These are phyloP conservation scores for Coemansia sp. DNA, from an alignment of 192 early-diverging fungal species.

Conservation along the genomic window DNA sequence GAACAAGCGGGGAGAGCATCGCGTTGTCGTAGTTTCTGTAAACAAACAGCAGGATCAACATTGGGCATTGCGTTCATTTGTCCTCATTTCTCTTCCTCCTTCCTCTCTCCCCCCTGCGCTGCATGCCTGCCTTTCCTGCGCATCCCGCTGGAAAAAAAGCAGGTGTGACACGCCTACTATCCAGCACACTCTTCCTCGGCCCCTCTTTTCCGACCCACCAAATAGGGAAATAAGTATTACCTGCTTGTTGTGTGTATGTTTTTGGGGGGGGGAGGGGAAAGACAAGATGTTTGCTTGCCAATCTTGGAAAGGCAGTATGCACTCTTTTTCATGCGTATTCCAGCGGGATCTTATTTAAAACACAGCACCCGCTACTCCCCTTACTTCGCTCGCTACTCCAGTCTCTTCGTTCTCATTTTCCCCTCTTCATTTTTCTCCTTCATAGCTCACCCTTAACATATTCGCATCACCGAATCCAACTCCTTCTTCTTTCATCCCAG, in stretches of 20 bases:
- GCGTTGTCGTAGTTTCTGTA: not conserved
- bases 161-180: too few species aligned
- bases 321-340: not conserved
- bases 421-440: not conserved
- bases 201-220: not conserved
- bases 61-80: not conserved
- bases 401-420: not conserved
- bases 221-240: not conserved
- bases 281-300: not conserved
- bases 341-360: slow-evolving; percentile 3
- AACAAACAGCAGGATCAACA: slow-evolving; percentile 9
- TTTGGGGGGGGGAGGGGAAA: too few species aligned
- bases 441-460: not conserved
- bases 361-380: slow-evolving; percentile 1
- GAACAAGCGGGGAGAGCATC: not conserved
- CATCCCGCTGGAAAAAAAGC: not conserved
- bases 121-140: slow-evolving; percentile 11
- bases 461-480: not conserved
- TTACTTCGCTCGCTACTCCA: not conserved
- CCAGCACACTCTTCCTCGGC: not conserved
- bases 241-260: too few species aligned
- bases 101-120: slow-evolving; percentile 3
- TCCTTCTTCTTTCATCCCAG: not conserved
- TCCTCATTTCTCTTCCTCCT: not conserved
- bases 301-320: not conserved